A percentile compares a stretch with the other conserved stretches of the same genome.
These are phyloP conservation scores for Yarrowia galli DNA, from an alignment of 1,139 yeast genomes.

Conservation along the genomic window DNA sequence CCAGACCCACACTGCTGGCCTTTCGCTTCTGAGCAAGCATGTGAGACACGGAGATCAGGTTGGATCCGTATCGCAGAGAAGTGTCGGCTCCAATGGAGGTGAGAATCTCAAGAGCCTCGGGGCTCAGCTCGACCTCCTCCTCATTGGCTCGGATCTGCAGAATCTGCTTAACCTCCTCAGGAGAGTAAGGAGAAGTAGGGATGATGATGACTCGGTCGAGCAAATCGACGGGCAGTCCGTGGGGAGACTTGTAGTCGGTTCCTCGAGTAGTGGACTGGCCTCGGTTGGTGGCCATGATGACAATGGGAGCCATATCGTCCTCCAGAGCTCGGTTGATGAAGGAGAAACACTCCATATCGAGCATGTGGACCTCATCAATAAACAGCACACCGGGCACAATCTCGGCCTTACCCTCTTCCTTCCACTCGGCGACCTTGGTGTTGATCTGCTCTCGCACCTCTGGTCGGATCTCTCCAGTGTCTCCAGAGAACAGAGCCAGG, in stretches of 20 bases:
- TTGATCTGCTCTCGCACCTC: conserved; percentile 98
- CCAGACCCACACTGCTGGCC: conserved; percentile 70
- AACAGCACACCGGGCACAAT: conserved; percentile 98
- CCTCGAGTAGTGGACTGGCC: conserved; percentile 94
- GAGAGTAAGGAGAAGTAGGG: conserved; percentile 77
- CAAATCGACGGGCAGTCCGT: conserved; percentile 93
- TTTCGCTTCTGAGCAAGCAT: conserved; percentile 86
- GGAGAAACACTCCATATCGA: conserved; percentile 96
- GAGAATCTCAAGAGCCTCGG: conserved; percentile 85
- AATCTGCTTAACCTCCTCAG: conserved; percentile 85
- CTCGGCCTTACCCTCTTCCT: conserved; percentile 98
- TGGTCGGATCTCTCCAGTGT: conserved; percentile 94
- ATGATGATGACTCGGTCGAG: conserved; percentile 94
- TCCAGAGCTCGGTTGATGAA: conserved; percentile 95
- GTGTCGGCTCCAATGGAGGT: conserved; percentile 95
- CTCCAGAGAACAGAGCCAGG: conserved; percentile 93
- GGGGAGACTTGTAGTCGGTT: conserved; percentile 92
- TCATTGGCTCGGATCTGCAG: conserved; percentile 92
- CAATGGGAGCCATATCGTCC: conserved; percentile 96
- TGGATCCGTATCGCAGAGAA: conserved; percentile 89
- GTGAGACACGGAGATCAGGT: conserved; percentile 86
- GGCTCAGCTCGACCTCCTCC: conserved; percentile 87
- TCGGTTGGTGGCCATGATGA: conserved; percentile 97
- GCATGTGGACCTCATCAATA: conserved; percentile 98
- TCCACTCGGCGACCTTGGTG: conserved; percentile 97